Percentiles rank a stretch among this genome's conserved stretches.
These are phyloP conservation scores for Hypoxylon sp. DNA, from an alignment of 2,329 filamentous ascomycete genomes.

Conservation along the genomic window DNA sequence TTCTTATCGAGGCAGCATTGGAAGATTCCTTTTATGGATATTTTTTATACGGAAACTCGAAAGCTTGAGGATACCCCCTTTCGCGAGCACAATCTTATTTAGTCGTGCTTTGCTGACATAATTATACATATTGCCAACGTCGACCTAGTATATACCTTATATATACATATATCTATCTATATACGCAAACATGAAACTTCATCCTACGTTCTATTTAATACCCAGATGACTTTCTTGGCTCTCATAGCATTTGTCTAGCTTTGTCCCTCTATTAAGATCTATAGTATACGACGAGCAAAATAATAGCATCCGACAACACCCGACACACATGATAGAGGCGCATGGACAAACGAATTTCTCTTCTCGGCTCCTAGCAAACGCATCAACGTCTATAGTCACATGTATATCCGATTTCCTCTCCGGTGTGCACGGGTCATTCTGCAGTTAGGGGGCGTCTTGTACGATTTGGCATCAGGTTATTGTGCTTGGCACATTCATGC, in stretches of 20 bases:
- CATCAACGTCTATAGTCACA: slow-evolving; percentile 9
- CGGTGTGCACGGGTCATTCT: too few species aligned
- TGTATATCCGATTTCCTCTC: slow-evolving; percentile 14
- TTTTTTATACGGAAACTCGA: slow-evolving; percentile 24
- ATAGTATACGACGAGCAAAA: neutral
- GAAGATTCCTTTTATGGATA: slow-evolving; percentile 27
- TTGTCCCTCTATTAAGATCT: neutral
- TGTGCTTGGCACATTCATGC: neutral
- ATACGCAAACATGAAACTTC: slow-evolving; percentile 36
- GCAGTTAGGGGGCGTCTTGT: too few species aligned
- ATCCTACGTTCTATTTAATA: slow-evolving; percentile 14
- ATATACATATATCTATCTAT: slow-evolving; percentile 24
- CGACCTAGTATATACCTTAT: slow-evolving; percentile 20
- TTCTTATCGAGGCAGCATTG: slow-evolving; percentile 36
- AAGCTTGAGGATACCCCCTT: slow-evolving; percentile 42
- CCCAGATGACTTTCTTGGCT: neutral
- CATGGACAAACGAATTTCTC: neutral
- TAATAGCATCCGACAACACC: neutral
- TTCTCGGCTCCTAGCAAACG: neutral
- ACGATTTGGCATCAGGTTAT: slow-evolving; percentile 10
- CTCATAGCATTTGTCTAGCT: neutral
- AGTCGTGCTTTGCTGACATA: slow-evolving; percentile 15
- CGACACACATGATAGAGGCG: neutral
- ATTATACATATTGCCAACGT: slow-evolving; percentile 27
- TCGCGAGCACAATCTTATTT: slow-evolving; percentile 30